Percentiles rank a stretch among this genome's conserved stretches.
phyloP scores from a whole-genome alignment of 2,329 filamentous ascomycete genomes.

The Venturia oleaginea region DNA sequence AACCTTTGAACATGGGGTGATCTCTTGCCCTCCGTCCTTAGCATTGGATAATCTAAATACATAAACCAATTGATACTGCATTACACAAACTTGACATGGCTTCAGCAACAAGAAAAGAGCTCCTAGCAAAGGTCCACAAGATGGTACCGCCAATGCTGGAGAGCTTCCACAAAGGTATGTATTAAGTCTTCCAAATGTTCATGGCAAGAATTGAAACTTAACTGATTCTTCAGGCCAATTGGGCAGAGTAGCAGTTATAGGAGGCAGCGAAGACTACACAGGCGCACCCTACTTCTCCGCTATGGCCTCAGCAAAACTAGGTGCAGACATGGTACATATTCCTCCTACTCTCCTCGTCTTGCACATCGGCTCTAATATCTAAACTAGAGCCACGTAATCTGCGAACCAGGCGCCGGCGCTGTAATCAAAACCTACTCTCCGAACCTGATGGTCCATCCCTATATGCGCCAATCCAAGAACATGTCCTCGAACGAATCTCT shows the following conservation, averaged over 20 bases:
- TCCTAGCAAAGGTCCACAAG: conserved; percentile 73
- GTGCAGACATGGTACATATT: conserved; percentile 70
- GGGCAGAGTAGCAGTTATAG: conserved; percentile 85
- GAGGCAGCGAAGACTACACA: conserved; percentile 91
- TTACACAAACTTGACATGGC: conserved; percentile 17
- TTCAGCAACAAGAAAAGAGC: conserved; percentile 58
- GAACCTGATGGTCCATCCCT: conserved; percentile 95
- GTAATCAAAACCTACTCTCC: conserved; percentile 98
- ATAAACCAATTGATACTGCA: not conserved
- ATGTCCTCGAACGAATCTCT: conserved; percentile 38
- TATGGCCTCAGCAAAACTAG: conserved; percentile 86
- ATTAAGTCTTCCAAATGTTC: not conserved
- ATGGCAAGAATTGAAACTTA: not conserved
- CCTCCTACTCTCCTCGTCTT: not conserved
- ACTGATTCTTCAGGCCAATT: conserved; percentile 59
- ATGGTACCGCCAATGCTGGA: conserved; percentile 93
- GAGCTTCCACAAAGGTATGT: conserved; percentile 83
- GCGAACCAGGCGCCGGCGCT: conserved; percentile 70
- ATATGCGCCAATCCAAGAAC: conserved; percentile 72
- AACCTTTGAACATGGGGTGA: conserved; percentile 3
- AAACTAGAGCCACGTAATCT: conserved; percentile 79
- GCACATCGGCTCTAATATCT: not conserved
- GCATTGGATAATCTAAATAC: not conserved
- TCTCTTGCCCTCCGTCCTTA: not conserved
- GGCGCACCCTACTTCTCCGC: conserved; percentile 97